Conservation (phyloP, 139 green algal genomes). For the Micractinium conductrix region DNA sequence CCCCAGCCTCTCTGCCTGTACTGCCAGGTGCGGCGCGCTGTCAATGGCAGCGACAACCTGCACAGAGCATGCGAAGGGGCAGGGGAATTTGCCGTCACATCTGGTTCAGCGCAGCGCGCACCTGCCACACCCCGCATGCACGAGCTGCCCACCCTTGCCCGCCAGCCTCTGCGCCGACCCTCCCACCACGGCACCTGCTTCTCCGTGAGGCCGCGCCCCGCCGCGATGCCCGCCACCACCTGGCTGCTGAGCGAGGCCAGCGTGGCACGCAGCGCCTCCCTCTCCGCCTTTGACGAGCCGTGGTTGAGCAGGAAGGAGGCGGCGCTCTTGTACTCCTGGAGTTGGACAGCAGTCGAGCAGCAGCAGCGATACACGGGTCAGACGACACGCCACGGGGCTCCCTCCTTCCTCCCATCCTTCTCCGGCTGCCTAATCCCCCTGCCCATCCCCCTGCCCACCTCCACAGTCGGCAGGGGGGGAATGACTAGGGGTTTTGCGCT, state of each 20-base stretch:
- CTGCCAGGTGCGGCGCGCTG: conserved; percentile 71
- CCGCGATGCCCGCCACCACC: conserved; percentile 69
- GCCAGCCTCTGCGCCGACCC: too few relatives aligned
- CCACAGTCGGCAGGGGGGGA: too few relatives aligned
- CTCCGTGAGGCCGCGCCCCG: conserved; percentile 63
- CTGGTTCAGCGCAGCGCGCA: neutral
- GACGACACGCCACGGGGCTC: too few relatives aligned
- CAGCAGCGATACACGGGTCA: neutral
- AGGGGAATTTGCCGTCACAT: too few relatives aligned
- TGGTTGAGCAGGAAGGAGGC: conserved; percentile 87
- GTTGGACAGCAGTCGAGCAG: too few relatives aligned
- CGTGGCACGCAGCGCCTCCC: conserved; percentile 73
- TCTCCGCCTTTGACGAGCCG: conserved; percentile 75
- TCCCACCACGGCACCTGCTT: neutral
- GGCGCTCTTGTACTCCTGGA: conserved; percentile 55
- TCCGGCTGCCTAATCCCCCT: too few relatives aligned
- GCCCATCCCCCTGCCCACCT: too few relatives aligned
- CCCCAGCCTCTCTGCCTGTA: conserved; percentile 50
- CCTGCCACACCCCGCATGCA: neutral
- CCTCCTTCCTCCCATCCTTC: too few relatives aligned
- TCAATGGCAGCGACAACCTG: conserved; percentile 77
- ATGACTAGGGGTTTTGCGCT: too few relatives aligned
- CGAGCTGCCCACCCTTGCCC: neutral
- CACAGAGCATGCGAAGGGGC: conserved; percentile 25
- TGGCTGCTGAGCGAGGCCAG: conserved; percentile 80